Evolutionary conservation across 78 protist genomes (phyloP).

Genomic region (Guillardia theta): DNA sequence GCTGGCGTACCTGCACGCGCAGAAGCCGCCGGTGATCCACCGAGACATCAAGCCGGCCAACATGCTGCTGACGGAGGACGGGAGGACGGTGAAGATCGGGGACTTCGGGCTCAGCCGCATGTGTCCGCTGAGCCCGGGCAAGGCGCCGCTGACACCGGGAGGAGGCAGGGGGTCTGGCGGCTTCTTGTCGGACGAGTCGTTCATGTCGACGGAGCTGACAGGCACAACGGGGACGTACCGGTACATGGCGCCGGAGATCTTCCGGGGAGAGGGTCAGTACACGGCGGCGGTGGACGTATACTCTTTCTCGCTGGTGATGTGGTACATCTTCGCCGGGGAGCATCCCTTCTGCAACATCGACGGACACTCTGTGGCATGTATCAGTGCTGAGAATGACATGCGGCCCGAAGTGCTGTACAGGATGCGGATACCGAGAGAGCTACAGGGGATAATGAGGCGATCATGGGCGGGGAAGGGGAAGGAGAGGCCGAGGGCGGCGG

Average conservation of each 20-base stretch:
- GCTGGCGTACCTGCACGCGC: background rate
- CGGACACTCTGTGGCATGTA: background rate
- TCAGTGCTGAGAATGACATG: no score
- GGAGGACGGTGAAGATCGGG: background rate
- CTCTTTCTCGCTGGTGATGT: background rate
- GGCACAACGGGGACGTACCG: background rate
- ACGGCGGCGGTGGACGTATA: background rate
- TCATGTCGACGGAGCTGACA: no score
- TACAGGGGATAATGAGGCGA: no score
- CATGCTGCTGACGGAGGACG: background rate
- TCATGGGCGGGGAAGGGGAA: no score
- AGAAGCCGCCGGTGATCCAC: background rate
- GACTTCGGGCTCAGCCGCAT: no score
- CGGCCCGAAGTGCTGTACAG: no score
- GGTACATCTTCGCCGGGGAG: background rate
- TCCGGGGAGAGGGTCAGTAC: background rate
- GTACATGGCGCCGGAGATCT: slow-evolving; percentile 2
- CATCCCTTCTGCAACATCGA: background rate
- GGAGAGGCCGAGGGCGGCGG: no score
- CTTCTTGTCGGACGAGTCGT: no score
- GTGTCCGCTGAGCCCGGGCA: no score
- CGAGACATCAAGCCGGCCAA: slow-evolving; percentile 3
- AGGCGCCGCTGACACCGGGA: no score
- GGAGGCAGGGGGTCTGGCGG: no score
- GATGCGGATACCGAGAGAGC: no score